Conservation (phyloP, 306 rosid genomes). For the Castanospermum australe region DNA sequence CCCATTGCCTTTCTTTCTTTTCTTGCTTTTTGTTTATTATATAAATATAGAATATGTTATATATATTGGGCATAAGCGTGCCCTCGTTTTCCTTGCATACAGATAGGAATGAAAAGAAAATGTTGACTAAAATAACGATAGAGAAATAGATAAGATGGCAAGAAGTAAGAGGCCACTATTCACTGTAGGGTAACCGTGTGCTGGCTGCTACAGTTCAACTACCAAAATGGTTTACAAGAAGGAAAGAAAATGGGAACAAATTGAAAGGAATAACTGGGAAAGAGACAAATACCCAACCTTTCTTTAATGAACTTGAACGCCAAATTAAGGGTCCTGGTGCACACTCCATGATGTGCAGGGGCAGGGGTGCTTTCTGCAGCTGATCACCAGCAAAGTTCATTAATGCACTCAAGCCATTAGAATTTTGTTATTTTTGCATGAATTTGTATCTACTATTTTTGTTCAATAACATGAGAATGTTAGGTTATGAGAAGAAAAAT, state of each 20-base stretch:
- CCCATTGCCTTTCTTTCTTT: background rate
- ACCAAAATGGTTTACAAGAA: background rate
- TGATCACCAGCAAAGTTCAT: too few species aligned
- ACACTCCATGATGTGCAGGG: background rate
- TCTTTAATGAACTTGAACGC: background rate
- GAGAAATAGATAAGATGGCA: background rate
- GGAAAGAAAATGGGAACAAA: background rate
- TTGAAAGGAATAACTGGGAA: background rate
- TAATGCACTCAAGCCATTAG: too few species aligned
- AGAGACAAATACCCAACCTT: slow-evolving; percentile 6
- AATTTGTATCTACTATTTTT: too few species aligned
- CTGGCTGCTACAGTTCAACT: slow-evolving; percentile 12
- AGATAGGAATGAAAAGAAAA: background rate
- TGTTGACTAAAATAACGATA: background rate
- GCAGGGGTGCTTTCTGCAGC: background rate
- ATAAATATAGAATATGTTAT: background rate
- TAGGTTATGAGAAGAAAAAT: too few species aligned
- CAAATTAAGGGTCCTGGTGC: background rate
- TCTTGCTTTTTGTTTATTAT: background rate
- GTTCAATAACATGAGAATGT: too few species aligned
- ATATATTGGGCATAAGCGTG: background rate
- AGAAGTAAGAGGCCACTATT: too few species aligned
- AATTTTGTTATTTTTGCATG: too few species aligned
- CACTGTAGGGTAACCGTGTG: background rate
- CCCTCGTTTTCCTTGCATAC: background rate